Percentiles rank a stretch among this genome's conserved stretches.
Conservation (phyloP, 1,284 basidiomycete species). For the Apiotrichum siamense region DNA sequence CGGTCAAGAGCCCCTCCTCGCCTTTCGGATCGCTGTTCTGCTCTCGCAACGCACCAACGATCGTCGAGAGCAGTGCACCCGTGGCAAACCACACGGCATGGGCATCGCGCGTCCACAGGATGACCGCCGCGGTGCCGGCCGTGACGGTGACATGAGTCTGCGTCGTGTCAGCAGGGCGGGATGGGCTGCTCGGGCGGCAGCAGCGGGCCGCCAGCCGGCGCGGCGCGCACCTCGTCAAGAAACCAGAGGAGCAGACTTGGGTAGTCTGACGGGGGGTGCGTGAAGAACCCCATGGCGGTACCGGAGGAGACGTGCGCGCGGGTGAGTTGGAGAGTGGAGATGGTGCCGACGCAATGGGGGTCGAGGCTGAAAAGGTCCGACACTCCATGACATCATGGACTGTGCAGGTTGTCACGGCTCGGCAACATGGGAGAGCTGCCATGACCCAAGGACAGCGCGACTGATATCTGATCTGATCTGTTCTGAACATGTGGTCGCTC, state of each 20-base stretch:
- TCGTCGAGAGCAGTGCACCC: constrained; percentile 59
- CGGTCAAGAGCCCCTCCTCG: not conserved
- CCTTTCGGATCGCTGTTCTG: not conserved
- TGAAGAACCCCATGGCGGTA: not conserved
- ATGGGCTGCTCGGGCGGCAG: not conserved
- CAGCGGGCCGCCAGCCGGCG: constrained; percentile 4
- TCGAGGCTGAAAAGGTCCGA: no score
- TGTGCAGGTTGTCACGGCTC: no score
- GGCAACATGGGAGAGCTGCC: no score
- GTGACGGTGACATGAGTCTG: constrained; percentile 55
- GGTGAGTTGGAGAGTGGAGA: no score
- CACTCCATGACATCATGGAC: no score
- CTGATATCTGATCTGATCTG: no score
- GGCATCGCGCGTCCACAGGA: constrained; percentile 63
- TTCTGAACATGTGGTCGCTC: no score
- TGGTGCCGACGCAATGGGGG: no score
- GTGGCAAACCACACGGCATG: constrained; percentile 62
- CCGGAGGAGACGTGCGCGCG: no score
- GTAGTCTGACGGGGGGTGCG: constrained; percentile 28
- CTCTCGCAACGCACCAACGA: constrained; percentile 38
- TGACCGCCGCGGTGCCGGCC: constrained; percentile 53
- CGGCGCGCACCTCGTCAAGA: constrained; percentile 32
- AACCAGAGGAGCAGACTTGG: constrained; percentile 32
- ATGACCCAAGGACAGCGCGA: no score
- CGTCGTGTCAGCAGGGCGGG: not conserved